Conservation (phyloP, 2,329 filamentous ascomycete genomes). For the Chalaropsis ovoidea region DNA sequence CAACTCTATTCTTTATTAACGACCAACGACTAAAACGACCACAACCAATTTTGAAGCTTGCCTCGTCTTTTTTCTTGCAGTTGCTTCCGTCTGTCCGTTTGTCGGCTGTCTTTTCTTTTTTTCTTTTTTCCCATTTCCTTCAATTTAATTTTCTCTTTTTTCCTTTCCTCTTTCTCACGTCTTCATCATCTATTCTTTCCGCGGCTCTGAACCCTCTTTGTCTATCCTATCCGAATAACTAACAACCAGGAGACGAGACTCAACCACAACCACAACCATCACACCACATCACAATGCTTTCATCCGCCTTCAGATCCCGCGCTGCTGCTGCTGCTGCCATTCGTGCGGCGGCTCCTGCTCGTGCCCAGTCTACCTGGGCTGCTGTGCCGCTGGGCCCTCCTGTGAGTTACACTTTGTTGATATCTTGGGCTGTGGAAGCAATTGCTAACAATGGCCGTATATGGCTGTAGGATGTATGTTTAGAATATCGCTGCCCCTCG, state of each 20-base stretch:
- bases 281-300: slow-evolving; percentile 37
- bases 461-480: slow-evolving; percentile 23
- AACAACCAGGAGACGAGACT: background rate
- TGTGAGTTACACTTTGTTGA: slow-evolving; percentile 43
- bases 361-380: slow-evolving; percentile 73
- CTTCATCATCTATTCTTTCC: slow-evolving; percentile 16
- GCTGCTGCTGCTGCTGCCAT: slow-evolving; percentile 34
- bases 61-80: slow-evolving; percentile 1
- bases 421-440: background rate
- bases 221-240: background rate
- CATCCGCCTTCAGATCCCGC: slow-evolving; percentile 38
- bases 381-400: slow-evolving; percentile 89
- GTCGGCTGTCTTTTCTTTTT: slow-evolving; percentile 6
- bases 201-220: background rate
- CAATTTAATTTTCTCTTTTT: background rate
- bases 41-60: background rate
- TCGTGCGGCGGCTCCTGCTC: slow-evolving; percentile 36
- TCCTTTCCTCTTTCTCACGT: background rate
- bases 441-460: slow-evolving; percentile 15
- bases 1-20: background rate
- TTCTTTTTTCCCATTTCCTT: slow-evolving; percentile 9
- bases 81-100: slow-evolving; percentile 18
- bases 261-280: background rate
- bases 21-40: background rate
- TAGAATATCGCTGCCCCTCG: background rate